Conservation (phyloP, 345 rosid species). For the Camelina hispida region DNA sequence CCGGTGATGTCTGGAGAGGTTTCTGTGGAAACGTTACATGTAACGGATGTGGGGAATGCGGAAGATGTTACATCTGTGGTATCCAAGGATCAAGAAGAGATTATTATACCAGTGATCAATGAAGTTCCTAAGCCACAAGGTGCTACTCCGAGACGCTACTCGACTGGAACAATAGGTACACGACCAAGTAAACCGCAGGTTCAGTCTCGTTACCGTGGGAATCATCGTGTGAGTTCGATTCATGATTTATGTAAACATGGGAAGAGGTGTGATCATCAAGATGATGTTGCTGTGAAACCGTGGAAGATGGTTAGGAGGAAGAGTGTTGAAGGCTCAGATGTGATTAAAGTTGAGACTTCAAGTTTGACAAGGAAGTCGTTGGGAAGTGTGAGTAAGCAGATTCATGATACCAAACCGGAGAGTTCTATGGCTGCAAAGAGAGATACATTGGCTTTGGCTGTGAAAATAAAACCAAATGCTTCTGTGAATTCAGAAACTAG, state of each 20-base stretch:
- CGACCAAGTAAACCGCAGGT: slow-evolving; percentile 42
- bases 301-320: slow-evolving; percentile 41
- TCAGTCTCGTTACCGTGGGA: slow-evolving; percentile 67
- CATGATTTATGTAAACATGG: slow-evolving; percentile 84
- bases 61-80: slow-evolving; percentile 27
- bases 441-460: slow-evolving; percentile 36
- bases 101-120: slow-evolving; percentile 4
- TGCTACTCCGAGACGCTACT: slow-evolving; percentile 49
- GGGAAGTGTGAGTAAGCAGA: slow-evolving; percentile 18
- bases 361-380: slow-evolving; percentile 36
- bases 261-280: slow-evolving; percentile 30
- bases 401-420: slow-evolving; percentile 29
- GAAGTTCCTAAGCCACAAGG: slow-evolving; percentile 33
- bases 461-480: slow-evolving; percentile 27
- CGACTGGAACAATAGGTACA: slow-evolving; percentile 52
- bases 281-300: slow-evolving; percentile 46
- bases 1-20: slow-evolving; percentile 9
- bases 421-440: slow-evolving; percentile 32
- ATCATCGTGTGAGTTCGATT: slow-evolving; percentile 60
- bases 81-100: slow-evolving; percentile 28
- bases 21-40: not conserved
- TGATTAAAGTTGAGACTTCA: slow-evolving; percentile 29
- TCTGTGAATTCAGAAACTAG: slow-evolving; percentile 33
- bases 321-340: slow-evolving; percentile 30
- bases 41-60: slow-evolving; percentile 17